Evolutionary conservation across 2,329 filamentous ascomycete species (phyloP).

Genomic region (Colletotrichum australisinense): DNA sequence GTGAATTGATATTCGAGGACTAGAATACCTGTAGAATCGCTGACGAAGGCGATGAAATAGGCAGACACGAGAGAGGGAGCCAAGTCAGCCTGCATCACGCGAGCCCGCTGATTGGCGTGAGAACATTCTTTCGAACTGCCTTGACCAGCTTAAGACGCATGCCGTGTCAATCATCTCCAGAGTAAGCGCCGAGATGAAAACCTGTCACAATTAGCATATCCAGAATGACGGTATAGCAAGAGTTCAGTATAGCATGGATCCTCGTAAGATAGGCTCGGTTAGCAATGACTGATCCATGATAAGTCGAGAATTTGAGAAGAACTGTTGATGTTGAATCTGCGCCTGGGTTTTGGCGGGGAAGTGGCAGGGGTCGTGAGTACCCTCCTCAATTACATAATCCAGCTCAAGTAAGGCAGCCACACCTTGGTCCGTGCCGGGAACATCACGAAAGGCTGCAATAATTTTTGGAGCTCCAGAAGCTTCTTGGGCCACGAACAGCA

Average conservation of each 20-base stretch:
- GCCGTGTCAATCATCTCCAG: not conserved
- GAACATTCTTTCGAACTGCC: not conserved
- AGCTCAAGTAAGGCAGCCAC: slow-evolving; percentile 25
- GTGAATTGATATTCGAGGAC: not conserved
- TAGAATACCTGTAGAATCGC: not conserved
- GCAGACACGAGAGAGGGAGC: not conserved
- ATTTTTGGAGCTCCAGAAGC: slow-evolving; percentile 61
- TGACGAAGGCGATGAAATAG: not conserved
- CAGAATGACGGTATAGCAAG: not conserved
- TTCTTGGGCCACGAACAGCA: slow-evolving; percentile 43
- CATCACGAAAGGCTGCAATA: slow-evolving; percentile 56
- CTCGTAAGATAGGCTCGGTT: too few species aligned
- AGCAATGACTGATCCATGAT: not conserved
- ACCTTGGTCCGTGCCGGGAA: slow-evolving; percentile 37
- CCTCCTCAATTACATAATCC: slow-evolving; percentile 37
- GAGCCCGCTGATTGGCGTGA: not conserved
- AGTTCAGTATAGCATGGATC: not conserved
- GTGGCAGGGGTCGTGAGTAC: slow-evolving; percentile 8
- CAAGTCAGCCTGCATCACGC: not conserved
- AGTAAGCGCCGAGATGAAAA: accelerated
- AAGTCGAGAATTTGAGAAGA: too few species aligned
- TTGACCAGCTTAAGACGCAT: not conserved
- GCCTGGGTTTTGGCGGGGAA: not conserved
- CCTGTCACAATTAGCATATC: not conserved
- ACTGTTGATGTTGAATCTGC: not conserved